Conservation (phyloP, 805 yeast species). For the Metschnikowia amazonensis region DNA sequence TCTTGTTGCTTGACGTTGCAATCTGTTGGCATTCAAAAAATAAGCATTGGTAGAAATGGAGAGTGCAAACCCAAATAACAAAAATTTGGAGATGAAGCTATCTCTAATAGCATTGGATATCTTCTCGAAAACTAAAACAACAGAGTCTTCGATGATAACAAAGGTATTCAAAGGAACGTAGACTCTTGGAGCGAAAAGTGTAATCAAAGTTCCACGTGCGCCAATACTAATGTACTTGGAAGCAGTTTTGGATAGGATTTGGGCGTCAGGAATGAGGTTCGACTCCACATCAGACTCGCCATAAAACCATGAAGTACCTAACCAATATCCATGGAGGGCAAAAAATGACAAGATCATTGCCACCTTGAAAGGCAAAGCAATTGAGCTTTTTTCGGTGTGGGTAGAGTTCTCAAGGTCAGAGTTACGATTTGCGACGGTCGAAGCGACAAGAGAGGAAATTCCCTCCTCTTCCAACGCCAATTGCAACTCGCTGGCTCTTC, state of each 20-base stretch:
- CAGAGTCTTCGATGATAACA: slow-evolving; percentile 58
- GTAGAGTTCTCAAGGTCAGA: slow-evolving; percentile 27
- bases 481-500: slow-evolving; percentile 72
- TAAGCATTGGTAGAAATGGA: slow-evolving; percentile 81
- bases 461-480: slow-evolving; percentile 92
- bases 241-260: slow-evolving; percentile 36
- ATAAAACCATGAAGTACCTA: slow-evolving; percentile 69
- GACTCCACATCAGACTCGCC: slow-evolving; percentile 11
- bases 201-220: slow-evolving; percentile 49
- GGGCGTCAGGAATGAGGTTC: slow-evolving; percentile 16
- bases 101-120: slow-evolving; percentile 73
- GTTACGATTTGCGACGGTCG: slow-evolving; percentile 54
- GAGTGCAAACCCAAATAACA: slow-evolving; percentile 66
- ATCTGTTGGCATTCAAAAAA: slow-evolving; percentile 79
- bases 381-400: slow-evolving; percentile 25
- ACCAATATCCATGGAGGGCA: slow-evolving; percentile 61
- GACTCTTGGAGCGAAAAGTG: slow-evolving; percentile 53
- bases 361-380: slow-evolving; percentile 55
- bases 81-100: slow-evolving; percentile 70
- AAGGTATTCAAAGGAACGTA: slow-evolving; percentile 56
- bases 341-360: slow-evolving; percentile 55
- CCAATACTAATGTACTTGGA: slow-evolving; percentile 45
- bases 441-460: slow-evolving; percentile 66
- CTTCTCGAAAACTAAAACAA: slow-evolving; percentile 48
- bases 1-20: slow-evolving; percentile 47